Base-by-base conservation (phyloP, 805 yeast species). In the Priceomyces melissophilus region DNA sequence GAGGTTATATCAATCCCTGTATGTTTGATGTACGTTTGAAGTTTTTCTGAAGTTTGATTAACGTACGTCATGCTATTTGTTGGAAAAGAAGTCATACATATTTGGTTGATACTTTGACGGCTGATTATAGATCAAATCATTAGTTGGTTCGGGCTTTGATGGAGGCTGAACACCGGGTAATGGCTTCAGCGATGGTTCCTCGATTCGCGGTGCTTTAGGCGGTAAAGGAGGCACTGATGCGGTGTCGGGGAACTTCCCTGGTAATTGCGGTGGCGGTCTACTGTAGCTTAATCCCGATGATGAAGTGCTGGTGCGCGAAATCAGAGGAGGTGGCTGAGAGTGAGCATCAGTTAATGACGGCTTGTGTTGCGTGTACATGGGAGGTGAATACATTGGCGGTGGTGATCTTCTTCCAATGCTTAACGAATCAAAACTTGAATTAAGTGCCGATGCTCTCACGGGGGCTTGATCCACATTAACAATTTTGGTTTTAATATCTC, bases 81-180 rank as follows among this genome's bases (percentile, higher is more conserved):
- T 60, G n/a, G 65, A 57, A 41, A 70, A 69, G 40, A 61, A 67
- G 37, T 67, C 61, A 46, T 73, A 73, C 69, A 72, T 67, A 42
- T 71, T 61, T 2, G 78, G 75, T 47, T 69, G 67, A 49, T 73
- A 73, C 2, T 69, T 64, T 1, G 78, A 72, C 1, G 78, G 78
- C 37, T 60, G 63, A 37, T 60, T 60, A 38, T 60, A 60, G 27
- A 60, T 60, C 39, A 57, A 50, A 27, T 46, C 46, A 30, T 36
- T 36, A 4, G 35, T 17, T 4, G 29, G 30, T 10, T 11, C 30
- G 15, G 16, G 5, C 25, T 20, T 20, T 8, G 8, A 8, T 20
- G 4, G 25, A 20, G 25, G 25, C 16, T 15, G 23, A 13, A 30
- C n/a, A n/a, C 27, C 14, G 27, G 14, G 13, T 17, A 16, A 32